Evolutionary conservation across 768 basidiomycete species (phyloP), one percentile per base, ranked within the genome.

Genomic region (Trametes elegans): DNA sequence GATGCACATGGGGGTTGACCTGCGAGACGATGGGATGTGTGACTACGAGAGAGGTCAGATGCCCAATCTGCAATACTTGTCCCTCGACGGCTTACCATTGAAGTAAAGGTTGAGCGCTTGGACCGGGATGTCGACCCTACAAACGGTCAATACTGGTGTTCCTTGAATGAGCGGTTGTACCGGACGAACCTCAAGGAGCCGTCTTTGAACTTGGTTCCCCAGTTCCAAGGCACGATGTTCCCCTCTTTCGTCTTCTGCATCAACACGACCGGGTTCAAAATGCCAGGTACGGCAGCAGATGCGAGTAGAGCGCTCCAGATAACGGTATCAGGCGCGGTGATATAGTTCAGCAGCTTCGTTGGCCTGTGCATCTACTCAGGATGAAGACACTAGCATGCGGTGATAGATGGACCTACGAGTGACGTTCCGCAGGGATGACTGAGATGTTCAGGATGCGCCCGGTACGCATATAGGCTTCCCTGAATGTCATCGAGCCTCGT

Each of bases 11-110:
- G 1, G 85, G 85, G 54, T 98, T 99, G 21, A 91, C 94, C 73
- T 98, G 94, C 2, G 90, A 92, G 36, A 98, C 96, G 47, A 98
- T 87, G 3, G 91, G 89, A 71, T 95, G 85, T 57, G 93, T 94
- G 53, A 95, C 93, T 89, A 13, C 5, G n/a, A 11, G 11, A 9
- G 8, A 7, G 1, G 11, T 46, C 5, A 46, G 45, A 8, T 10
- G 11, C 47, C 3, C 4, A 10, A 13, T n/a, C n/a, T n/a, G n/a
- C n/a, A n/a, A n/a, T n/a, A n/a, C n/a, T n/a, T n/a, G n/a, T n/a
- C n/a, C n/a, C n/a, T n/a, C n/a, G n/a, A n/a, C n/a, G 24, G 0
- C 55, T 13, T 59, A 85, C 90, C 90, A 66, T 93, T 93, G 71
- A 93, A 93, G 66, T 92, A 89, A n/a, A 90, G 75, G 62, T 93